phyloP scores from a whole-genome alignment of 805 yeast species.

The Yarrowia alimentaria region DNA sequence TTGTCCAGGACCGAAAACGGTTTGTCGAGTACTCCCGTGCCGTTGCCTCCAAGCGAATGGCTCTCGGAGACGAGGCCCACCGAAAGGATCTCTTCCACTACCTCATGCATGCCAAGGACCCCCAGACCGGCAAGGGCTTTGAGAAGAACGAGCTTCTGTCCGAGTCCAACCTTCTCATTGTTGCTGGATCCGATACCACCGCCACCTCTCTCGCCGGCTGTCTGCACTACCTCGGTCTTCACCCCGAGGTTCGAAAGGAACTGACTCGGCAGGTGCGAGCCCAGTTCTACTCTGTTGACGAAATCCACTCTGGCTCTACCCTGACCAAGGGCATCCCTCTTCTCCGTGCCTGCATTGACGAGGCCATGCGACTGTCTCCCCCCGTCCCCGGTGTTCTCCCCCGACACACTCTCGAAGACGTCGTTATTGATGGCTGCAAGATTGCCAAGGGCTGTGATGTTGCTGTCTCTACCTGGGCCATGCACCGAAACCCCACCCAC shows the following conservation, averaged over 20 bases:
- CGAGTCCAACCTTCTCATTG: slow-evolving; percentile 31
- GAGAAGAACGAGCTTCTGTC: slow-evolving; percentile 31
- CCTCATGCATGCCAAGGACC: slow-evolving; percentile 30
- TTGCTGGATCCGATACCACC: slow-evolving; percentile 32
- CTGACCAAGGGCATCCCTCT: slow-evolving; percentile 29
- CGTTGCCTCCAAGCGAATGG: slow-evolving; percentile 30
- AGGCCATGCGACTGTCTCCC: slow-evolving; percentile 31
- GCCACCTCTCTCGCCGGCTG: slow-evolving; percentile 30
- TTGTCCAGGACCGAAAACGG: slow-evolving; percentile 29
- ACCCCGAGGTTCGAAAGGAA: slow-evolving; percentile 20
- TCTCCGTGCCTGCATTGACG: slow-evolving; percentile 31
- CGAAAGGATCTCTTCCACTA: slow-evolving; percentile 31
- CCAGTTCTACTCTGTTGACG: slow-evolving; percentile 28
- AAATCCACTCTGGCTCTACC: slow-evolving; percentile 27
- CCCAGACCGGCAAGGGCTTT: slow-evolving; percentile 31
- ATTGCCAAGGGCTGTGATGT: slow-evolving; percentile 30
- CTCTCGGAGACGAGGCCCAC: slow-evolving; percentile 29
- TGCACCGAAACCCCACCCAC: slow-evolving; percentile 28
- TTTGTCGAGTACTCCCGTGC: slow-evolving; percentile 31
- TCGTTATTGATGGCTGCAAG: slow-evolving; percentile 28
- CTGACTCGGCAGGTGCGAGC: slow-evolving; percentile 26
- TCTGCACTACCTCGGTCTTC: slow-evolving; percentile 29
- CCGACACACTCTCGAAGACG: slow-evolving; percentile 27
- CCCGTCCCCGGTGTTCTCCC: slow-evolving; percentile 32
- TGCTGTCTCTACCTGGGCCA: slow-evolving; percentile 28